Conservation (phyloP, 768 basidiomycete genomes). For the Chalciporus sphaerocephalus region DNA sequence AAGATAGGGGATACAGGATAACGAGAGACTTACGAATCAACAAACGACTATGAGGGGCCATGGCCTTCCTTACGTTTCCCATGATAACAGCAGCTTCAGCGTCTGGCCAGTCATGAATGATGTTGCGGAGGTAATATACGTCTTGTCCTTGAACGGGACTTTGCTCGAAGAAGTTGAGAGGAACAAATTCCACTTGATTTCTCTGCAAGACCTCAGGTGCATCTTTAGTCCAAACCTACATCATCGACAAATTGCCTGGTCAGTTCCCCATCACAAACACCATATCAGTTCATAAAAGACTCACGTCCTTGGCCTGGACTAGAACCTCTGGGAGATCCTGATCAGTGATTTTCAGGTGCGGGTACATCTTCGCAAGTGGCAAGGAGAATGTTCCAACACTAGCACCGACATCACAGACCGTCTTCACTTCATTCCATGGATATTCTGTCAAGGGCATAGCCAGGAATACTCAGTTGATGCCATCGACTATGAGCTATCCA, state of each 20-base stretch:
- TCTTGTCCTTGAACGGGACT: conserved; percentile 15
- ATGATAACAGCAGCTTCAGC: conserved; percentile 30
- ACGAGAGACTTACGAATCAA: conserved; percentile 29
- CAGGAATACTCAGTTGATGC: no score
- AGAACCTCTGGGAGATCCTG: conserved; percentile 31
- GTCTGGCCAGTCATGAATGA: conserved; percentile 37
- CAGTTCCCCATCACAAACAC: no score
- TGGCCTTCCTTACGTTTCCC: conserved; percentile 25
- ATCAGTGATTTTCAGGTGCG: conserved; percentile 24
- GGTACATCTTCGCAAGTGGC: conserved; percentile 23
- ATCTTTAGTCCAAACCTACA: conserved; percentile 16
- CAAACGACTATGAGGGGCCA: conserved; percentile 29
- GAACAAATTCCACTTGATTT: conserved; percentile 12
- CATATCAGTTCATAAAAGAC: no score
- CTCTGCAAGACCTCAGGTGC: conserved; percentile 17
- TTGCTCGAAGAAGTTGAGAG: conserved; percentile 22
- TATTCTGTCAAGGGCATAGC: conserved; percentile 17
- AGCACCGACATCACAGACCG: conserved; percentile 29
- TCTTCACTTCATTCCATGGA: conserved; percentile 23
- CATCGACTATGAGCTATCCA: neutral
- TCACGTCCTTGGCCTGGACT: conserved; percentile 18
- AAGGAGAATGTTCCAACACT: conserved; percentile 28
- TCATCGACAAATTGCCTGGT: neutral
- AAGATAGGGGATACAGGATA: neutral
- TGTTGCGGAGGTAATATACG: conserved; percentile 27